These are phyloP conservation scores for Hypoxylon trugodes DNA, from an alignment of 495 filamentous ascomycete genomes.

Conservation along the genomic window DNA sequence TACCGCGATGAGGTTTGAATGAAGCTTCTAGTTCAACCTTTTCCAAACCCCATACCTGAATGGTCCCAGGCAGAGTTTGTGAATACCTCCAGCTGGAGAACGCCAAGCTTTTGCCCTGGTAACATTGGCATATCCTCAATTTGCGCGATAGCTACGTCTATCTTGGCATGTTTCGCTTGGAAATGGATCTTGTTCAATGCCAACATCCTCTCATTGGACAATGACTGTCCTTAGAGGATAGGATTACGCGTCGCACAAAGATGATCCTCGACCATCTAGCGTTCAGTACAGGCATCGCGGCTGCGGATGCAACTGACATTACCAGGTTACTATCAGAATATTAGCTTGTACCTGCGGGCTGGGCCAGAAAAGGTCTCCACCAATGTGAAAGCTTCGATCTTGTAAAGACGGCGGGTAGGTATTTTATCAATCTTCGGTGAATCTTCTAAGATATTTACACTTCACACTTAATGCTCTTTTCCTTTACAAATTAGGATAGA, in stretches of 20 bases:
- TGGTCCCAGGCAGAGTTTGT: background rate
- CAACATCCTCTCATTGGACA: slow-evolving; percentile 10
- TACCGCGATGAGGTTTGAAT: background rate
- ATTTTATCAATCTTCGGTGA: slow-evolving; percentile 11
- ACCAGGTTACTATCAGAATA: background rate
- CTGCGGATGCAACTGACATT: background rate
- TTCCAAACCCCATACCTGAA: background rate
- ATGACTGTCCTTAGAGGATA: slow-evolving; percentile 4
- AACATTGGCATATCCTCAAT: slow-evolving; percentile 3
- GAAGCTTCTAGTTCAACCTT: background rate
- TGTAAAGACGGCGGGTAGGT: slow-evolving; percentile 5
- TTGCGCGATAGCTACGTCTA: slow-evolving; percentile 9
- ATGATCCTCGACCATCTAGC: slow-evolving; percentile 13
- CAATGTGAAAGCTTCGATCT: slow-evolving; percentile 11
- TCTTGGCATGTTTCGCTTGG: slow-evolving; percentile 39
- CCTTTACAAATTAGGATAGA: background rate
- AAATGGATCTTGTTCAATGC: slow-evolving; percentile 17
- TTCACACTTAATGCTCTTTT: slow-evolving; percentile 1
- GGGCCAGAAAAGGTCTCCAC: slow-evolving; percentile 17
- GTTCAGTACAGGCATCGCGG: slow-evolving; percentile 1
- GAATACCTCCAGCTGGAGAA: background rate
- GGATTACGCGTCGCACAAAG: slow-evolving; percentile 23
- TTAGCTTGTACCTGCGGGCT: slow-evolving; percentile 2
- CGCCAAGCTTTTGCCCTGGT: slow-evolving; percentile 27
- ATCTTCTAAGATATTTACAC: slow-evolving; percentile 4